These are phyloP conservation scores for Microdochium bolleyi DNA, from an alignment of 2,329 filamentous ascomycete genomes.

Conservation along the genomic window DNA sequence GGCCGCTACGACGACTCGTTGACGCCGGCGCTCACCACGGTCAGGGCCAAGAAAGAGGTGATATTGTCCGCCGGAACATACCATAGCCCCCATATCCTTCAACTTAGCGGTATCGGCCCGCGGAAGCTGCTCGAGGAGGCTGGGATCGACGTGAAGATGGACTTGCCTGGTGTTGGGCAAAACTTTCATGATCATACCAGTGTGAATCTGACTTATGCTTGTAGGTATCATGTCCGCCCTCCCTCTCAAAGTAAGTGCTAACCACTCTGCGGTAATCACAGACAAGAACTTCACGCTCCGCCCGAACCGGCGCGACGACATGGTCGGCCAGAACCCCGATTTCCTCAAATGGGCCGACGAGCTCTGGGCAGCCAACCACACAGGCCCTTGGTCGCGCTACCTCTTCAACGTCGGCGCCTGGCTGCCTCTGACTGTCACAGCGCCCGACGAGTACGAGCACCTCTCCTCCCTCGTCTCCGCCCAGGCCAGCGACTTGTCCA, in stretches of 20 bases:
- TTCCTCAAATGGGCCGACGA: constrained; percentile 1
- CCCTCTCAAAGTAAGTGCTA: no score
- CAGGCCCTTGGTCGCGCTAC: constrained; percentile 18
- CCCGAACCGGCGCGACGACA: constrained; percentile 1
- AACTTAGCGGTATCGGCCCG: constrained; percentile 40
- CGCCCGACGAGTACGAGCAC: constrained; percentile 17
- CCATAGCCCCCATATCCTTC: constrained; percentile 35
- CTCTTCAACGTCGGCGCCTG: constrained; percentile 8
- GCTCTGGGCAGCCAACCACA: constrained; percentile 7
- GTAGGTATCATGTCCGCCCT: constrained; percentile 2
- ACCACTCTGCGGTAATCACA: neutral
- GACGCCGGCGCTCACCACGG: constrained; percentile 20
- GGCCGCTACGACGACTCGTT: constrained; percentile 16
- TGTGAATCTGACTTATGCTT: constrained; percentile 13
- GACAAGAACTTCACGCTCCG: constrained; percentile 1
- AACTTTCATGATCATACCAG: constrained; percentile 34
- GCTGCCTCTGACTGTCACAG: constrained; percentile 20
- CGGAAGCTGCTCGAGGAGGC: constrained; percentile 23
- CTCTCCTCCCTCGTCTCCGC: constrained; percentile 15
- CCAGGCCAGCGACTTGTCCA: constrained; percentile 8
- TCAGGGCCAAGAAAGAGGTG: constrained; percentile 36
- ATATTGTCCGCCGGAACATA: constrained; percentile 31
- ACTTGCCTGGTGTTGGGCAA: constrained; percentile 40
- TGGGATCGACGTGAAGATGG: constrained; percentile 29
- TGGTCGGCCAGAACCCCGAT: neutral